phyloP scores from a whole-genome alignment of 768 basidiomycete species.

The Trametes coccinea region DNA sequence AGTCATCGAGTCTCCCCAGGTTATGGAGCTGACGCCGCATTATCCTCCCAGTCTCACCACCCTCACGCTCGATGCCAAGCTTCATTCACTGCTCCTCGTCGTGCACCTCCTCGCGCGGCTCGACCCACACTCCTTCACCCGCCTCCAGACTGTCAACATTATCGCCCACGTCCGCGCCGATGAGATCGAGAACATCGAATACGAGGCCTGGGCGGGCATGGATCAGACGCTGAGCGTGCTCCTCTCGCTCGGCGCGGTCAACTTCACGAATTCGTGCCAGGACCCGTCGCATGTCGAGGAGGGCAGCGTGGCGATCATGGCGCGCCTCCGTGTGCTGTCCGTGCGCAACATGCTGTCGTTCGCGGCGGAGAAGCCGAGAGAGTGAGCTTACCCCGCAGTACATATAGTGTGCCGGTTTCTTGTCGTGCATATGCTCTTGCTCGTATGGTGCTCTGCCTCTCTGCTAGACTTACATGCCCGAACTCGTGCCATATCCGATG shows the following conservation, averaged over 20 bases:
- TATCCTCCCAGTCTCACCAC: slow-evolving; percentile 11
- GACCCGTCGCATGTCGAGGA: slow-evolving; percentile 7
- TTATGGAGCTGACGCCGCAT: slow-evolving; percentile 5
- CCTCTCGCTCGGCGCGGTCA: slow-evolving; percentile 13
- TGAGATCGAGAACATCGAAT: slow-evolving; percentile 4
- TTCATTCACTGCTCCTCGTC: slow-evolving; percentile 13
- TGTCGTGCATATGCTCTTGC: no score
- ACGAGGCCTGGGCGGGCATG: slow-evolving; percentile 13
- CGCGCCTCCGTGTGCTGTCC: slow-evolving; percentile 4
- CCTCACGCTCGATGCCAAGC: slow-evolving; percentile 19
- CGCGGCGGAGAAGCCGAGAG: not conserved
- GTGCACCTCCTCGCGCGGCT: slow-evolving; percentile 10
- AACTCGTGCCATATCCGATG: no score
- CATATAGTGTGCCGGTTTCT: no score
- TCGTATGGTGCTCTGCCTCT: no score
- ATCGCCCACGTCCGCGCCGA: slow-evolving; percentile 4
- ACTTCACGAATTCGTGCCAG: slow-evolving; percentile 12
- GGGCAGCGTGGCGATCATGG: slow-evolving; percentile 6
- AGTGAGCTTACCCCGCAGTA: not conserved
- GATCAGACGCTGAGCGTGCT: slow-evolving; percentile 16
- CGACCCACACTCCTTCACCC: slow-evolving; percentile 12
- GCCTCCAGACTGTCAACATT: slow-evolving; percentile 13
- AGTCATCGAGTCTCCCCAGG: slow-evolving; percentile 3
- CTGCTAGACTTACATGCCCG: no score
- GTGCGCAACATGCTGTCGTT: slow-evolving; percentile 14